These are phyloP conservation scores for Cyphellophora europaea DNA, from an alignment of 2,329 filamentous ascomycete species.

Conservation along the genomic window DNA sequence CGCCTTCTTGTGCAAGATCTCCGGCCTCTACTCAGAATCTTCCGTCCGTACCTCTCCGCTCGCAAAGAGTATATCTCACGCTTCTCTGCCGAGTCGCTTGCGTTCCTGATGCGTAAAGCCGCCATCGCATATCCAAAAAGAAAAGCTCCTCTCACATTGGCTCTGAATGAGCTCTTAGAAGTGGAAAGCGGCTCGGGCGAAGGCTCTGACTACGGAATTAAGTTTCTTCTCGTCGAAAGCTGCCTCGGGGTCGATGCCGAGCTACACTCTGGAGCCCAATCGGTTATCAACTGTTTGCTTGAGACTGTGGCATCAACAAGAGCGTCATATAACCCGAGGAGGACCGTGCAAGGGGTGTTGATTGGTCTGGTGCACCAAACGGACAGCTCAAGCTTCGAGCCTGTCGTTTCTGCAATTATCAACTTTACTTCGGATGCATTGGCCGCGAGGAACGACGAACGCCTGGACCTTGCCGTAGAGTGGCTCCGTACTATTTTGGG, in stretches of 20 bases:
- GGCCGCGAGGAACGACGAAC: background rate
- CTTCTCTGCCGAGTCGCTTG: constrained; percentile 90
- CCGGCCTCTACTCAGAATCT: constrained; percentile 70
- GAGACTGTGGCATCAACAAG: constrained; percentile 29
- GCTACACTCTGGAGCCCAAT: constrained; percentile 47
- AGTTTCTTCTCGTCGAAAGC: constrained; percentile 85
- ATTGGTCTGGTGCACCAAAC: constrained; percentile 78
- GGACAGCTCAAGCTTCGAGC: constrained; percentile 61
- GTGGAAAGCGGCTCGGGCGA: constrained; percentile 39
- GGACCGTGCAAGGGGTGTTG: constrained; percentile 52
- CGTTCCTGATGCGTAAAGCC: constrained; percentile 85
- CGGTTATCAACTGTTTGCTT: constrained; percentile 44
- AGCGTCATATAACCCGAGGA: constrained; percentile 34
- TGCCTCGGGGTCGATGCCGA: constrained; percentile 52
- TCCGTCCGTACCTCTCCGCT: constrained; percentile 68
- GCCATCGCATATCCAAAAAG: constrained; percentile 69
- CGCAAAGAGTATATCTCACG: constrained; percentile 81
- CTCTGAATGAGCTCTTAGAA: constrained; percentile 66
- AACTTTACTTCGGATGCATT: constrained; percentile 38
- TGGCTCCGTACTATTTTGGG: constrained; percentile 63
- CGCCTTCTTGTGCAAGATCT: constrained; percentile 78
- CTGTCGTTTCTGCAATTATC: constrained; percentile 55
- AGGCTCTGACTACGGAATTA: constrained; percentile 72
- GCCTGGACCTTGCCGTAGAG: constrained; percentile 23
- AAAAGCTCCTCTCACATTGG: constrained; percentile 53